Conservation (phyloP, 495 filamentous ascomycete genomes). For the Penicillium diatomitis region DNA sequence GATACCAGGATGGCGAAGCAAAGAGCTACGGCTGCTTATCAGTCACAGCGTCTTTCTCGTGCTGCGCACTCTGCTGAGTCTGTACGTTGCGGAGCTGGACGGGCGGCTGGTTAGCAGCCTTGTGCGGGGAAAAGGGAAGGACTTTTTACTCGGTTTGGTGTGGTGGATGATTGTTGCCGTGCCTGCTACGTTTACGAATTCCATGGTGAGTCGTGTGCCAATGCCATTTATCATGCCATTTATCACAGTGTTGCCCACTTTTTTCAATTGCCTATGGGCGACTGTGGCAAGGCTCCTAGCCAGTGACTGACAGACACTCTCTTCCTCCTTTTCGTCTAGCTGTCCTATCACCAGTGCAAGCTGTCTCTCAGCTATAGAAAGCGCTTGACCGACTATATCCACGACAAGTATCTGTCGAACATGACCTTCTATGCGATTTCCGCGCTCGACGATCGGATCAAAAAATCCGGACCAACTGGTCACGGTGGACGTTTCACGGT, state of each 20-base stretch:
- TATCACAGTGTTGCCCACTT: too few relatives aligned
- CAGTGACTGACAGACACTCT: background rate
- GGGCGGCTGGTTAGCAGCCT: slow-evolving; percentile 83
- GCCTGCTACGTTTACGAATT: slow-evolving; percentile 98
- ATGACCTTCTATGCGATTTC: slow-evolving; percentile 98
- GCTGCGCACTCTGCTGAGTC: slow-evolving; percentile 76
- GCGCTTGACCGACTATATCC: slow-evolving; percentile 82
- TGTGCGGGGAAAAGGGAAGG: slow-evolving; percentile 82
- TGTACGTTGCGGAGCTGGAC: slow-evolving; percentile 95
- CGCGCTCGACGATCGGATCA: slow-evolving; percentile 92
- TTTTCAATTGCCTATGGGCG: background rate
- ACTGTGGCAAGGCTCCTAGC: background rate
- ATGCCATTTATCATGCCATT: too few relatives aligned
- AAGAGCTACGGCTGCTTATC: slow-evolving; percentile 74
- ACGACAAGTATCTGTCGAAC: slow-evolving; percentile 84
- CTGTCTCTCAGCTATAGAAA: slow-evolving; percentile 87
- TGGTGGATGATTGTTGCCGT: slow-evolving; percentile 99
- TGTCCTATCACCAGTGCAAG: slow-evolving; percentile 96
- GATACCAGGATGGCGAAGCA: slow-evolving; percentile 80
- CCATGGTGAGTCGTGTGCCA: slow-evolving; percentile 59
- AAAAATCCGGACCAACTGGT: slow-evolving; percentile 98
- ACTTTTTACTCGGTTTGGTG: slow-evolving; percentile 79
- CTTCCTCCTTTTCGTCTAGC: slow-evolving; percentile 34
- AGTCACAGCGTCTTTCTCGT: slow-evolving; percentile 87
- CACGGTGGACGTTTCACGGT: slow-evolving; percentile 89